Evolutionary conservation across 2,329 filamentous ascomycete genomes (phyloP), one percentile per base, ranked within the genome.

Genomic region (Nemania sp.): DNA sequence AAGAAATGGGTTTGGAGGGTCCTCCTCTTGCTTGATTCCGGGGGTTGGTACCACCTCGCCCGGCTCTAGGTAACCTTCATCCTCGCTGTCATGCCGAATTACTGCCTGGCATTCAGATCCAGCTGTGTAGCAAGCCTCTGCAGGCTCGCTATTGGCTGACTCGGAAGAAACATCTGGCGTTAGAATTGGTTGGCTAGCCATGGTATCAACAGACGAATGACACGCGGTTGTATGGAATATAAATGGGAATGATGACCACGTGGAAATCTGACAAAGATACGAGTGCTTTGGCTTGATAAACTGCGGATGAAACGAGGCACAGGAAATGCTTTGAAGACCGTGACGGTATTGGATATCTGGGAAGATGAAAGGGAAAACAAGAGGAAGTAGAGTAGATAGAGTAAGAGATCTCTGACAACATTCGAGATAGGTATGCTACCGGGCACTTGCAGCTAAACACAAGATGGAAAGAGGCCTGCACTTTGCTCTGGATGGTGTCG

Each of bases 11-110:
- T 60, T 61, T 13, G 27, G n/a, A 49, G 51, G n/a, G 38, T 41
- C 49, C 35, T 64, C 62, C 5, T 62, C 62, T 5, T 62, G 24
- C 38, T 66, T 66, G 52, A 62, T 38, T 8, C n/a, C 29, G n/a
- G 13, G 7, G 20, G 20, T 18, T 8, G 32, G 24, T 27, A 64
- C 24, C 29, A 64, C 24, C 29, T 67, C 67, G 47, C 60, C 64
- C 43, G 60, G 56, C 47, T 67, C 60, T 5, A 61, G 38, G 18
- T n/a, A 3, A 18, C 22, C 24, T 24, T 49, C 29, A 20, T 24
- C 38, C 8, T 41, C 26, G 29, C 24, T 22, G 2, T 1, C n/a
- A 47, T 57, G 26, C 24, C 41, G 57, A 10, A 35, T 26, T 10
- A n/a, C 22, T 53, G 6, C 41, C 32, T 26, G 45, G 35, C 20